Evolutionary conservation across 257 asterid genomes (phyloP).

Genomic region (Rauvolfia tetraphylla): DNA sequence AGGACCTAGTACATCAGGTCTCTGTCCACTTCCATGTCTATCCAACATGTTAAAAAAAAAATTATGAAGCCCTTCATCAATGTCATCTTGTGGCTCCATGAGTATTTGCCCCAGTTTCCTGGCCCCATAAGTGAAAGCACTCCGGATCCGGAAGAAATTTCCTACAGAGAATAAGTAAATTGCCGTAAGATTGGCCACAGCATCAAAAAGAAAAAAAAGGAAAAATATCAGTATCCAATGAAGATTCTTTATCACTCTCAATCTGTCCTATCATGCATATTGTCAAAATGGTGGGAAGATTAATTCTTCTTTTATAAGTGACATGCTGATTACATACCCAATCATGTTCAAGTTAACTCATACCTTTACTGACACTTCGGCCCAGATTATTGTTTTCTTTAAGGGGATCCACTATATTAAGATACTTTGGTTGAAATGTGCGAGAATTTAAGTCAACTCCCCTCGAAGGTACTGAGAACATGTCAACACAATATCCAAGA

Average conservation of each 20-base stretch:
- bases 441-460: slow-evolving; percentile 38
- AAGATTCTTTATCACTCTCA: background rate
- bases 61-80: slow-evolving; percentile 48
- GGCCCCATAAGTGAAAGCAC: slow-evolving; percentile 84
- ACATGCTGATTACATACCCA: background rate
- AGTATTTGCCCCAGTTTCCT: slow-evolving; percentile 62
- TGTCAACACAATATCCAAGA: slow-evolving; percentile 43
- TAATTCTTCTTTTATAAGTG: background rate
- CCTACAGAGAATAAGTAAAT: slow-evolving; percentile 34
- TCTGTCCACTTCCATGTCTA: slow-evolving; percentile 56
- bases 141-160: slow-evolving; percentile 76
- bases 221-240: background rate
- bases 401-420: slow-evolving; percentile 80
- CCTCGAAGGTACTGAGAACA: slow-evolving; percentile 63
- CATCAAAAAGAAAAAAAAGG: background rate
- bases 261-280: background rate
- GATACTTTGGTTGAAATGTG: slow-evolving; percentile 55
- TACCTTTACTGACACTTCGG: slow-evolving; percentile 84
- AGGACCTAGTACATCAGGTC: slow-evolving; percentile 50
- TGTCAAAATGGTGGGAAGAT: background rate
- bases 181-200: background rate
- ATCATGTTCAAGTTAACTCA: background rate
- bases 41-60: slow-evolving; percentile 71
- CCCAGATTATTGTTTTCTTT: slow-evolving; percentile 80
- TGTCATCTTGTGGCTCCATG: slow-evolving; percentile 40